Evolutionary conservation across 768 basidiomycete genomes (phyloP), one percentile per base, ranked within the genome.

Genomic region (Rhodotorula toruloides): DNA sequence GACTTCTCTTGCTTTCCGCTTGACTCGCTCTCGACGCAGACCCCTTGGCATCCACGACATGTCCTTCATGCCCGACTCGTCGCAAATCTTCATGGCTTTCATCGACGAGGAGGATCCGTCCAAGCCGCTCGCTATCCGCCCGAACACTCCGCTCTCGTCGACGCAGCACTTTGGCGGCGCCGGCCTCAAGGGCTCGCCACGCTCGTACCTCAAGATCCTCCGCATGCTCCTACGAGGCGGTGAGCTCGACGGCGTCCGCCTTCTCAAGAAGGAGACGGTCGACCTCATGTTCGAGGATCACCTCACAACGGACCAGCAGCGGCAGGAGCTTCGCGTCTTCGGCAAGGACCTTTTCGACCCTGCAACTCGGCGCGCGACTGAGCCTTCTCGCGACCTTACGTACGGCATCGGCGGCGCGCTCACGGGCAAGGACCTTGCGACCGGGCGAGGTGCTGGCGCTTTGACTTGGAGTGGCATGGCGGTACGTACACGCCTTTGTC

Each of bases 1-100:
- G 5, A 12, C 42, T 25, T 25, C 31, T 22, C 34, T 17, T 16
- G 0, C 11, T 3, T 22, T 2, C 48, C 31, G 10, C 16, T 12
- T 16, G 8, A 10, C 9, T 25, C 44, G 17, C 37, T 6, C 54
- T 29, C 32, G 5, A 52, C 11, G 4, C 53, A 70, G 64, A 8
- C 78, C 77, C 1, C 71, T 74, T 52, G 76, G 73, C 14, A 69
- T 75, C 36, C 65, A 47, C 21, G 70, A 69, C 54, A 61, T 76
- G 32, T 73, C 74, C 0, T 77, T 75, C 56, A 64, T 1, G 36
- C 68, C 74, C 61, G 47, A 54, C 16, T 58, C 71, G 22, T 3
- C 31, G 16, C 60, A 61, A n/a, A 61, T 61, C 32, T 5, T 21
- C 32, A 54, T 61, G 43, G 50, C 50, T 14, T n/a, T 32, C 22